Conservation (phyloP, 2,329 filamentous ascomycete genomes). For the Ascochyta viciae-villosae region DNA sequence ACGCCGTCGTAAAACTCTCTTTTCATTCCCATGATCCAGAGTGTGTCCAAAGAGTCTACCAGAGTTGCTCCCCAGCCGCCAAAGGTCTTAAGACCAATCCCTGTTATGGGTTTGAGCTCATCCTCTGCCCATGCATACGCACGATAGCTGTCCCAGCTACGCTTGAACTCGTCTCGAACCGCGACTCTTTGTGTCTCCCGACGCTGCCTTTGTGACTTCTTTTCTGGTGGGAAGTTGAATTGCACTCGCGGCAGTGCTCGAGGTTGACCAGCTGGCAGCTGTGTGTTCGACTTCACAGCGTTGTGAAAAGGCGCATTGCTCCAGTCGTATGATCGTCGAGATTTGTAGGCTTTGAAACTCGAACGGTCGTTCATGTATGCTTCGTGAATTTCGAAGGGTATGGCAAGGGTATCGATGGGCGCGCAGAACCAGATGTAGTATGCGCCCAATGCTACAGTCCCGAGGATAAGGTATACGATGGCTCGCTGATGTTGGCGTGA, state of each 20-base stretch:
- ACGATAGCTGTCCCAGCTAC: slow-evolving; percentile 55
- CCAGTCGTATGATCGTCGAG: slow-evolving; percentile 49
- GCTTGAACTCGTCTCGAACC: slow-evolving; percentile 52
- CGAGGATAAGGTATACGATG: slow-evolving; percentile 34
- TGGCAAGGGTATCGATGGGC: slow-evolving; percentile 38
- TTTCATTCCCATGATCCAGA: slow-evolving; percentile 59
- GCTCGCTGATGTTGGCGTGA: slow-evolving; percentile 40
- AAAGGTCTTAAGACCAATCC: slow-evolving; percentile 50
- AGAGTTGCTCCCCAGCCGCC: slow-evolving; percentile 58
- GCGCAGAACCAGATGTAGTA: slow-evolving; percentile 38
- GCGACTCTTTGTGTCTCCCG: slow-evolving; percentile 44
- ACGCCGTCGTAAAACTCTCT: slow-evolving; percentile 58
- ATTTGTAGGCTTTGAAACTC: slow-evolving; percentile 23
- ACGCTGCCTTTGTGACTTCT: slow-evolving; percentile 29
- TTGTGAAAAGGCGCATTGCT: slow-evolving; percentile 51
- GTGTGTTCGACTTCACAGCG: slow-evolving; percentile 44
- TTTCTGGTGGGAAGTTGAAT: slow-evolving; percentile 48
- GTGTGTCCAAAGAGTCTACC: slow-evolving; percentile 55
- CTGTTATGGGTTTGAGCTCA: slow-evolving; percentile 54
- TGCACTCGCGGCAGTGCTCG: slow-evolving; percentile 52
- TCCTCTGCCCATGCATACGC: slow-evolving; percentile 56
- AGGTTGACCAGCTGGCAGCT: slow-evolving; percentile 48
- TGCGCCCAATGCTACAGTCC: slow-evolving; percentile 32
- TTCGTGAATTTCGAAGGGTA: slow-evolving; percentile 39
- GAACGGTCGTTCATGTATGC: slow-evolving; percentile 42